Conservation (phyloP, 768 basidiomycete species). For the Saitozyma sp. region DNA sequence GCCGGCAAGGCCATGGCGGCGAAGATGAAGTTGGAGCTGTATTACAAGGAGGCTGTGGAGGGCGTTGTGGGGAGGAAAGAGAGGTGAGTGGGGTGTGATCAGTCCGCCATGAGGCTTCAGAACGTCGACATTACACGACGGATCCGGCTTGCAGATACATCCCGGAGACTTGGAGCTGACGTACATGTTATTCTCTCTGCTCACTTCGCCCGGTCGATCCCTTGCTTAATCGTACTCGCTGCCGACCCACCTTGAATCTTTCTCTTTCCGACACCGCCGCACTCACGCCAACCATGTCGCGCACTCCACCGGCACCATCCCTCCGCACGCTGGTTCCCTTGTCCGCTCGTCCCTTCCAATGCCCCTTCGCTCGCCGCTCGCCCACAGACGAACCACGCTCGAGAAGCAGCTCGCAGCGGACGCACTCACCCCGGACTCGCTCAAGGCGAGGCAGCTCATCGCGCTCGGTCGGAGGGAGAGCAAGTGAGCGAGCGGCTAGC, state of each 20-base stretch:
- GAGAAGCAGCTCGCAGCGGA: conserved; percentile 46
- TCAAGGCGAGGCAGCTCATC: conserved; percentile 46
- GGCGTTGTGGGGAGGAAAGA: conserved; percentile 90
- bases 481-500: conserved; percentile 36
- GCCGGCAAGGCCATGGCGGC: conserved; percentile 82
- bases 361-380: too few species aligned
- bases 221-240: too few species aligned
- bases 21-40: conserved; percentile 93
- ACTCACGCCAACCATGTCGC: background rate
- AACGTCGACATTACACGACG: background rate
- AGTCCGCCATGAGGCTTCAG: background rate
- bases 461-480: conserved; percentile 48
- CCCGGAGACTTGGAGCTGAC: too few species aligned
- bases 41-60: conserved; percentile 95
- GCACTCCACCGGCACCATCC: too few species aligned
- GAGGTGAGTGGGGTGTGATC: conserved; percentile 60
- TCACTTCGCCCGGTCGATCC: too few species aligned
- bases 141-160: too few species aligned
- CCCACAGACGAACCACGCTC: conserved; percentile 41
- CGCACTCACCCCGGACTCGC: conserved; percentile 40
- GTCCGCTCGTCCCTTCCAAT: too few species aligned
- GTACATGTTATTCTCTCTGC: too few species aligned
- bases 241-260: background rate
- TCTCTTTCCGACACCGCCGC: background rate
- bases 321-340: too few species aligned